These are phyloP conservation scores for Coniophora puteana DNA, from an alignment of 1,284 basidiomycete genomes.

Conservation along the genomic window DNA sequence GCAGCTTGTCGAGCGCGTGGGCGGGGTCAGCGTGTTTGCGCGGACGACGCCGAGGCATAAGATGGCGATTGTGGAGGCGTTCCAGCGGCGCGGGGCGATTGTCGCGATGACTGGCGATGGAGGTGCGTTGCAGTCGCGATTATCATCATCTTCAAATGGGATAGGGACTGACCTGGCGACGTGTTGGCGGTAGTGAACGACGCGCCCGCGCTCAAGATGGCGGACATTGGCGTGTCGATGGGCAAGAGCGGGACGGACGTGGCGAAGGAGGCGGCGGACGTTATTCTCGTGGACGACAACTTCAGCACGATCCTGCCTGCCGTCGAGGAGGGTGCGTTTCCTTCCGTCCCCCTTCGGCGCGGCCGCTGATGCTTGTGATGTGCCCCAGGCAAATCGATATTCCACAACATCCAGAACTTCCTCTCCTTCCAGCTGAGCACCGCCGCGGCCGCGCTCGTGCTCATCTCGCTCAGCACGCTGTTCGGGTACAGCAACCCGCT, in stretches of 20 bases:
- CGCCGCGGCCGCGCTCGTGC: slow-evolving; percentile 89
- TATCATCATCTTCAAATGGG: neutral
- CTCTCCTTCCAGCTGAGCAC: slow-evolving; percentile 96
- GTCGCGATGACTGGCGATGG: slow-evolving; percentile 99
- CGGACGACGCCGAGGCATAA: slow-evolving; percentile 95
- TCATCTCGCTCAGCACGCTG: slow-evolving; percentile 92
- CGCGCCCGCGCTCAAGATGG: slow-evolving; percentile 95
- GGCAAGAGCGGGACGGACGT: slow-evolving; percentile 97
- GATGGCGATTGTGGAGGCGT: slow-evolving; percentile 94
- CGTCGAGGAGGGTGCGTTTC: slow-evolving; percentile 80
- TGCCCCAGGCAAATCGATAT: slow-evolving; percentile 84
- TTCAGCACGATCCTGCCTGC: slow-evolving; percentile 93
- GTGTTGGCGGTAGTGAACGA: slow-evolving; percentile 77
- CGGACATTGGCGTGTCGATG: slow-evolving; percentile 98
- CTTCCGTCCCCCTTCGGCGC: neutral
- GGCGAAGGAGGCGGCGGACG: slow-evolving; percentile 96
- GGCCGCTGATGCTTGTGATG: neutral
- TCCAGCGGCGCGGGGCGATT: slow-evolving; percentile 83
- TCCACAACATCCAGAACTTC: slow-evolving; percentile 99
- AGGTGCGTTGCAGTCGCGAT: slow-evolving; percentile 34
- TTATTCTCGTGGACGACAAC: slow-evolving; percentile 97
- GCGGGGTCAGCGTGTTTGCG: slow-evolving; percentile 85
- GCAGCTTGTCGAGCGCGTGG: slow-evolving; percentile 84
- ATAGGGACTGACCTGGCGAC: neutral
- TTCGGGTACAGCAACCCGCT: slow-evolving; percentile 88